These are phyloP conservation scores for Paraphaeosphaeria sporulosa DNA, from an alignment of 2,329 filamentous ascomycete genomes.

Conservation along the genomic window DNA sequence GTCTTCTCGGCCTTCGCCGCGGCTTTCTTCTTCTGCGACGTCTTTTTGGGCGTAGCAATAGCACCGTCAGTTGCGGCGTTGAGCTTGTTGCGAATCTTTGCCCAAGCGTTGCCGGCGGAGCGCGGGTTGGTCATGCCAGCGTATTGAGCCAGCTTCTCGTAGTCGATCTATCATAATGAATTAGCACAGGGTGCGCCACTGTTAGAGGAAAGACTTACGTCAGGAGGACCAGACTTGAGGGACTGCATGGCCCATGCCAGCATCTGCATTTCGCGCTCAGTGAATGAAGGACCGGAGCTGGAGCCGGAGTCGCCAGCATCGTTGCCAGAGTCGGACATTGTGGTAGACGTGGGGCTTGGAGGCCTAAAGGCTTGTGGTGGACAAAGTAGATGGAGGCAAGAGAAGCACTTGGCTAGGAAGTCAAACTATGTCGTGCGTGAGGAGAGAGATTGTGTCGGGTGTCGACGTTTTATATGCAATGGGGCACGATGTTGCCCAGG, in stretches of 20 bases:
- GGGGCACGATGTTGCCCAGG: constrained; percentile 8
- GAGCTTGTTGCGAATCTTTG: constrained; percentile 45
- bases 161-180: constrained; percentile 41
- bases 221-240: constrained; percentile 47
- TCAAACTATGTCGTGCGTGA: constrained; percentile 18
- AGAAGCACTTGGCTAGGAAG: neutral
- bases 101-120: constrained; percentile 49
- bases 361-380: constrained; percentile 1
- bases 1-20: constrained; percentile 27
- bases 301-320: constrained; percentile 14
- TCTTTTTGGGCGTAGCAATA: constrained; percentile 11
- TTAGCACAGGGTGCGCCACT: neutral
- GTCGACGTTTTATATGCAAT: neutral
- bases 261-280: constrained; percentile 45
- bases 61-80: constrained; percentile 19
- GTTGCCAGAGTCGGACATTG: constrained; percentile 37
- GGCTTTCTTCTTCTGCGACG: constrained; percentile 39
- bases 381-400: neutral
- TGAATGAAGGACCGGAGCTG: constrained; percentile 33
- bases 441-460: constrained; percentile 23
- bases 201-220: constrained; percentile 26
- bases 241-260: constrained; percentile 48
- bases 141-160: constrained; percentile 44
- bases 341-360: constrained; percentile 1
- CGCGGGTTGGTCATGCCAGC: constrained; percentile 48